Evolutionary conservation across 2,329 filamentous ascomycete genomes (phyloP).

Genomic region (Apiospora sp.): DNA sequence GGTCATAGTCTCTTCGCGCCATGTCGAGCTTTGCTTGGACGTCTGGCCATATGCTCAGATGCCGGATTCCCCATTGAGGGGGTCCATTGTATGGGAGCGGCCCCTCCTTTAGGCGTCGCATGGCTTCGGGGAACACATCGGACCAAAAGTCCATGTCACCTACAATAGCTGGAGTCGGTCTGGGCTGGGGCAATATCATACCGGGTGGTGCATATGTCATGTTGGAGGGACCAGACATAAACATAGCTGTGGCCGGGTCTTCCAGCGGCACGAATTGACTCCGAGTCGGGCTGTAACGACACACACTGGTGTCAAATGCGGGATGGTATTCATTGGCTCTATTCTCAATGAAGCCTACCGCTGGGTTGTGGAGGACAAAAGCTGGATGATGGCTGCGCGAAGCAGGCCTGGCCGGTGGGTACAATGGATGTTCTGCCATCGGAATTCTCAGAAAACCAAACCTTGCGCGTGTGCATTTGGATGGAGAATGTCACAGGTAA

Average conservation of each 20-base stretch:
- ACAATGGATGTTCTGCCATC: too few relatives aligned
- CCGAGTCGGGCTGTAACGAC: conserved; percentile 27
- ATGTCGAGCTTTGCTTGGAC: conserved; percentile 26
- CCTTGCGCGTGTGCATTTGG: too few relatives aligned
- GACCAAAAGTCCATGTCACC: conserved; percentile 26
- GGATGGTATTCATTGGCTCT: conserved; percentile 24
- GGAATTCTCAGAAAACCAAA: too few relatives aligned
- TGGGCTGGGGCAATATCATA: not conserved
- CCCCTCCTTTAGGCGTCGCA: conserved; percentile 18
- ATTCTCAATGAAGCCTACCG: conserved; percentile 27
- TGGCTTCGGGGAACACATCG: conserved; percentile 25
- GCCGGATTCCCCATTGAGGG: too few relatives aligned
- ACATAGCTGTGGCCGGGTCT: not conserved
- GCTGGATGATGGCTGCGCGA: too few relatives aligned
- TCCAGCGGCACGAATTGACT: conserved; percentile 24
- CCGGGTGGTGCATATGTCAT: not conserved
- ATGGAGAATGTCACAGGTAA: too few relatives aligned
- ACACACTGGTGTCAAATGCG: conserved; percentile 23
- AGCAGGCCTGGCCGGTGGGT: too few relatives aligned
- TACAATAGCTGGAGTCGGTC: conserved; percentile 23
- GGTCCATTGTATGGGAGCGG: not conserved
- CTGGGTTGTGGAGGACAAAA: conserved; percentile 23
- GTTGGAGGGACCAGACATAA: not conserved
- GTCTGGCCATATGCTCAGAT: too few relatives aligned
- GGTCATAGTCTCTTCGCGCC: conserved; percentile 25